Evolutionary conservation across 805 yeast species (phyloP).

Genomic region (Nakazawaea anatomiae): DNA sequence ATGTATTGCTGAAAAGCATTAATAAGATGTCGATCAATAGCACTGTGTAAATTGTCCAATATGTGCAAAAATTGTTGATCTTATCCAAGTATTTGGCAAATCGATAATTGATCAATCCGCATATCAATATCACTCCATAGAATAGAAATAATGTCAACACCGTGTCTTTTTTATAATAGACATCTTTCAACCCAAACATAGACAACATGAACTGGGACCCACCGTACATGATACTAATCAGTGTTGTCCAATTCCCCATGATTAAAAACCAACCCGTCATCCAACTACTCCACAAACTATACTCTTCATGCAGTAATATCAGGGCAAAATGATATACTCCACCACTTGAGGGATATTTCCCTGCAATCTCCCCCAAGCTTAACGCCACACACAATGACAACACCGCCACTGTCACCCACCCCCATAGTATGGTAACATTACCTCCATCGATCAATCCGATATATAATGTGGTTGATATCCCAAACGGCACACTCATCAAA

Average conservation of each 20-base stretch:
- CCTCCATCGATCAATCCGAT: constrained; percentile 74
- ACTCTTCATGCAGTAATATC: constrained; percentile 52
- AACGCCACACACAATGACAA: constrained; percentile 61
- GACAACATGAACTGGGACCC: constrained; percentile 72
- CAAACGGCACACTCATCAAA: constrained; percentile 77
- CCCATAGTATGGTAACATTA: constrained; percentile 68
- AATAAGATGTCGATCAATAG: constrained; percentile 59
- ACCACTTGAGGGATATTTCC: constrained; percentile 73
- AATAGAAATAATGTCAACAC: constrained; percentile 52
- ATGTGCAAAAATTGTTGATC: constrained; percentile 63
- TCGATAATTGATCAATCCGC: constrained; percentile 58
- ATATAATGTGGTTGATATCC: constrained; percentile 67
- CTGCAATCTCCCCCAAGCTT: constrained; percentile 71
- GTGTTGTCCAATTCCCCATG: constrained; percentile 75
- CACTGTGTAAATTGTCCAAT: constrained; percentile 71
- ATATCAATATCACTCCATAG: constrained; percentile 47
- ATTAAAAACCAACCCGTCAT: constrained; percentile 72
- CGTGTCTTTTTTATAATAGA: constrained; percentile 51
- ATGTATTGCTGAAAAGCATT: constrained; percentile 49
- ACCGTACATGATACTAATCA: constrained; percentile 66
- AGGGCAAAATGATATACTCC: constrained; percentile 77
- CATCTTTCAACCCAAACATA: constrained; percentile 55
- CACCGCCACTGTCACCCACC: constrained; percentile 62
- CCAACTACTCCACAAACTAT: constrained; percentile 63
- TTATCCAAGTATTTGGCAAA: constrained; percentile 55